A percentile compares a stretch with the other conserved stretches of the same genome.
phyloP scores from a whole-genome alignment of 306 rosid genomes.

The Lathyrus tuberosus region DNA sequence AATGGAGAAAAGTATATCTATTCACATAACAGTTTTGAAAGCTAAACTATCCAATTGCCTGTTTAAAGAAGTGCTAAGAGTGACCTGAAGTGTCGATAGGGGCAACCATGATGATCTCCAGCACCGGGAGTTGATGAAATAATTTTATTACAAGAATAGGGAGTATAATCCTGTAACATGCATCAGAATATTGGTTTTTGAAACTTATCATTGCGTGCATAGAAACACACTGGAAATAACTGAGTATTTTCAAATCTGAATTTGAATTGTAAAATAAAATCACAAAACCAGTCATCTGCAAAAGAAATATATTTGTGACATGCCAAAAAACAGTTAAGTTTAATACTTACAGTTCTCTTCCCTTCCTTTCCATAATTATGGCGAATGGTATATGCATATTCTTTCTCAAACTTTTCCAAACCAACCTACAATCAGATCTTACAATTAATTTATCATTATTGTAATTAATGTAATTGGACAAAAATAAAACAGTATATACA shows the following conservation, averaged over 20 bases:
- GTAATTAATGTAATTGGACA: slow-evolving; percentile 29
- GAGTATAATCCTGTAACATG: slow-evolving; percentile 78
- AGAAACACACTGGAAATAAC: slow-evolving; percentile 30
- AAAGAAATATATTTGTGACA: slow-evolving; percentile 14
- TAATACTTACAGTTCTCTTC: slow-evolving; percentile 81
- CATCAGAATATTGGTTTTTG: slow-evolving; percentile 34
- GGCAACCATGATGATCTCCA: slow-evolving; percentile 99
- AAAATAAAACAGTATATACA: slow-evolving; percentile 10
- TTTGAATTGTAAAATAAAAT: slow-evolving; percentile 32
- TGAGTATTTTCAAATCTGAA: slow-evolving; percentile 9
- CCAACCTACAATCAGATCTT: slow-evolving; percentile 67
- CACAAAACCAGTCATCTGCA: slow-evolving; percentile 23
- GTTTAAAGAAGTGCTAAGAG: slow-evolving; percentile 29
- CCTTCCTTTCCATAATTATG: slow-evolving; percentile 95
- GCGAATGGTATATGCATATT: slow-evolving; percentile 79
- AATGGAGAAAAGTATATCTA: neutral
- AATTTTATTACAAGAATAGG: slow-evolving; percentile 83
- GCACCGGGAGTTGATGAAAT: slow-evolving; percentile 83
- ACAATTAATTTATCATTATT: slow-evolving; percentile 26
- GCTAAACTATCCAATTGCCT: slow-evolving; percentile 10
- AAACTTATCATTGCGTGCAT: slow-evolving; percentile 35
- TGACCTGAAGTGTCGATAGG: slow-evolving; percentile 96
- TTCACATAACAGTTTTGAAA: slow-evolving; percentile 15
- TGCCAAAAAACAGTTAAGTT: slow-evolving; percentile 30
- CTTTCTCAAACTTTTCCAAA: slow-evolving; percentile 91